Base-by-base conservation (phyloP, 371 early-diverging fungal genomes). In the Mortierella sp. region DNA sequence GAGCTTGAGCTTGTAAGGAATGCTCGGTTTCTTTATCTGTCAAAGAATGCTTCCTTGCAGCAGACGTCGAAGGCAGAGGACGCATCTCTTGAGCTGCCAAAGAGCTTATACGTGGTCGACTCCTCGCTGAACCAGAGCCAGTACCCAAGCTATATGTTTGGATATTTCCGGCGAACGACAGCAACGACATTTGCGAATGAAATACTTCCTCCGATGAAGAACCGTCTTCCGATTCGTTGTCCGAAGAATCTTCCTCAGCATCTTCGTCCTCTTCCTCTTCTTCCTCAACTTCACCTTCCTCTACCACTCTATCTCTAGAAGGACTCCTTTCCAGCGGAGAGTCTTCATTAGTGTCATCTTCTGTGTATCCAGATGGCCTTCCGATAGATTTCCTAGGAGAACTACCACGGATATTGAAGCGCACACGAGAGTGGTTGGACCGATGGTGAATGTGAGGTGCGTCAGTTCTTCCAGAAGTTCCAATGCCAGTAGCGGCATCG, bases 121-220 rank as follows among this genome's bases (percentile, higher is more conserved):
- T 70, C 24, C 78, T 58, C 2, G 78, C 78, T 0, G 78, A 76
- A 2, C 78, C 78, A 4, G 78, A 76, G 15, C 70, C 70, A 24
- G 65, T 53, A 11, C 78, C 78, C n/a, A 76, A 50, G 43, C 62
- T 70, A 32, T 76, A 70, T 1, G 78, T 76, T 17, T 60, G 64
- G 41, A 76, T 76, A 17, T 46, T 64, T 8, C 78, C 78, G 9
- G 70, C 60, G 46, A 76, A 69, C 9, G 78, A 56, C 49, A 76
- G 28, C 8, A 76, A 39, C 9, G 78, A 76, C 78, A 76, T 70
- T 53, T 65, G 78, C 4, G 78, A 76, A 37, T 76, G 70, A n/a
- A 59, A 60, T 6, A 28, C 65, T 2, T 49, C 62, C 6, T 59
- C 60, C 14, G 56, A 60, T 1, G 60, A 59, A 1, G 68, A 68